Evolutionary conservation across 2,329 filamentous ascomycete genomes (phyloP), one percentile per base, ranked within the genome.

Genomic region (Pseudopyrenochaeta lycopersici): DNA sequence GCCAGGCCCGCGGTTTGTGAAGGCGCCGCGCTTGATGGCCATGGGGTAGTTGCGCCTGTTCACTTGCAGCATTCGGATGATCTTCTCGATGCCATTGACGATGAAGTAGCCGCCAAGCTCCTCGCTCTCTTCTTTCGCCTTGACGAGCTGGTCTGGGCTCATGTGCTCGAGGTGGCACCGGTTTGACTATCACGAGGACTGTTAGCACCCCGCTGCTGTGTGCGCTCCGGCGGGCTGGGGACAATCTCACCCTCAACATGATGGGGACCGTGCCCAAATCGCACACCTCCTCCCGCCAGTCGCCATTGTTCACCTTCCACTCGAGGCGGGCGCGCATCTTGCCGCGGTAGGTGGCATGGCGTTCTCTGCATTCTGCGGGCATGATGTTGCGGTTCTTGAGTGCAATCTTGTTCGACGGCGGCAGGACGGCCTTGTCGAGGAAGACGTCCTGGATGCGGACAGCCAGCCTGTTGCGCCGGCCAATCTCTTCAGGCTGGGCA

Each of bases 1-100:
- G 57, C 90, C 85, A 17, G 88, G 83, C 32, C 95, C 95, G 80
- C 95, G 88, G 68, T 91, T 93, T 60, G 86, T 85, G 80, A 98
- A 99, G 64, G 93, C 96, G 43, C 90, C 88, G 72, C 95, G 90
- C 66, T 91, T 86, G 75, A 98, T 97, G 41, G 94, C 94, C 86
- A 97, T 90, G 45, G 95, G 94, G 71, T 92, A 97, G 76, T 99
- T 99, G 70, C 95, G 85, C 76, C 91, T 87, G 73, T 92, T 92
- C 58, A 98, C 86, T 60, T 97, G 88, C 58, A 99, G 83, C 81
- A 98, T 88, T 72, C 95, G 91, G 67, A 98, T 92, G 52, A 98
- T 86, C 80, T 97, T 98, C 77, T 99, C 95, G 70, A 93, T 97
- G 62, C 95, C 95, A 75, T 99, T 99, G 69, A 99, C 90, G 68